These are phyloP conservation scores for Clarireedia sp. DNA, from an alignment of 2,329 filamentous ascomycete species.

Conservation along the genomic window DNA sequence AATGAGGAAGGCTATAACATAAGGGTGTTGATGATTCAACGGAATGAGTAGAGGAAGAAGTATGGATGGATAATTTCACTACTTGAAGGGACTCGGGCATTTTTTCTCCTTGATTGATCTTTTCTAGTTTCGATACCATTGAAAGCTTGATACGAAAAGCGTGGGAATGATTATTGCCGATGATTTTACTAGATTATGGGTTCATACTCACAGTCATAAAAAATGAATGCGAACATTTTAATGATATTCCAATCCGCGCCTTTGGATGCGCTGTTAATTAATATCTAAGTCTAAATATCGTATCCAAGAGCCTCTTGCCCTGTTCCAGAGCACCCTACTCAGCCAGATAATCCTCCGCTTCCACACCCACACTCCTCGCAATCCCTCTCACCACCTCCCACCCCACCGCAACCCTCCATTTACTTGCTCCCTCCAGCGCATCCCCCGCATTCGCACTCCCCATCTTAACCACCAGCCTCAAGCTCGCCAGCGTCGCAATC, in stretches of 20 bases:
- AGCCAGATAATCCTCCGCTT: constrained; percentile 68
- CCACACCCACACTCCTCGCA: constrained; percentile 67
- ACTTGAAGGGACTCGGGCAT: neutral
- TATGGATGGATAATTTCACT: neutral
- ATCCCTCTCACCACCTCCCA: constrained; percentile 69
- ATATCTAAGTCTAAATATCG: neutral
- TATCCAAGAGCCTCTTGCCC: neutral
- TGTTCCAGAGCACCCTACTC: constrained; percentile 32
- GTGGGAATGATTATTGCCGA: too few species aligned
- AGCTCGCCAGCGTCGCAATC: constrained; percentile 64
- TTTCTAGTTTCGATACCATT: neutral
- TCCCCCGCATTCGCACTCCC: constrained; percentile 47
- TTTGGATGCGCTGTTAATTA: too few species aligned
- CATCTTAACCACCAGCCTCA: constrained; percentile 61
- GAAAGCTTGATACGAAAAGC: neutral
- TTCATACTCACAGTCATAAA: neutral
- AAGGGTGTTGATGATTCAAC: too few species aligned
- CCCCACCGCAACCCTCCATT: constrained; percentile 71
- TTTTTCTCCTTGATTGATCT: neutral
- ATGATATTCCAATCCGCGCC: too few species aligned
- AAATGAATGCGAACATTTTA: neutral
- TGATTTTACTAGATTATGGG: too few species aligned
- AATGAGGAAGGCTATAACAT: neutral
- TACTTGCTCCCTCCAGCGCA: constrained; percentile 58
- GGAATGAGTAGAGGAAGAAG: neutral